A percentile compares a stretch with the other conserved stretches of the same genome.
phyloP scores from a whole-genome alignment of 106 monocot genomes.

The Platanthera zijinensis region DNA sequence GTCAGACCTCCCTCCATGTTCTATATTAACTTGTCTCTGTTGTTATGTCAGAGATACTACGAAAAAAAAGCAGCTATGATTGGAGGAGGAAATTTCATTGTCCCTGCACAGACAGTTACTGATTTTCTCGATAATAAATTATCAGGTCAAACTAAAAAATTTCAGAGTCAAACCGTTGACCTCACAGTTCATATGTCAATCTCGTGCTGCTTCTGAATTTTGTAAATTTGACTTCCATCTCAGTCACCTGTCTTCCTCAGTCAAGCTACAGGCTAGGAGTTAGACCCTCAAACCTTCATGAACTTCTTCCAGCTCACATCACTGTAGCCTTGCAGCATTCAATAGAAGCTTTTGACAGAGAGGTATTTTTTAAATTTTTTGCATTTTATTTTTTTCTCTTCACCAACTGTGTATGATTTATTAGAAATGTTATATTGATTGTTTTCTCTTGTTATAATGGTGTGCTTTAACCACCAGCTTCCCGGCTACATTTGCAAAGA shows the following conservation, averaged over 20 bases:
- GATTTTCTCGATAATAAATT: slow-evolving; percentile 85
- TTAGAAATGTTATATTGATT: not conserved
- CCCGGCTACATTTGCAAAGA: slow-evolving; percentile 85
- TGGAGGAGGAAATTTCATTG: slow-evolving; percentile 92
- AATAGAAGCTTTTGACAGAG: slow-evolving; percentile 61
- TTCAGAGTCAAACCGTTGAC: not conserved
- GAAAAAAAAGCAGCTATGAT: slow-evolving; percentile 83
- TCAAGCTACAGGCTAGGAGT: slow-evolving; percentile 96
- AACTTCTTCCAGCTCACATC: slow-evolving; percentile 59
- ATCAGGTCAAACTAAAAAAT: slow-evolving; percentile 36
- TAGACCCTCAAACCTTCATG: slow-evolving; percentile 68
- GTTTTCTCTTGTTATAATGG: not conserved
- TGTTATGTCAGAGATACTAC: slow-evolving; percentile 54
- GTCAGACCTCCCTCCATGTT: not conserved
- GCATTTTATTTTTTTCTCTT: not conserved
- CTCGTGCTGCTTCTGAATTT: not conserved
- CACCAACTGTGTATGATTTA: not conserved
- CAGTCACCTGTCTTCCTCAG: slow-evolving; percentile 62
- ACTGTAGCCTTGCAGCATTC: slow-evolving; percentile 76
- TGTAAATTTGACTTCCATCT: slow-evolving; percentile 7
- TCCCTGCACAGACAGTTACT: slow-evolving; percentile 83
- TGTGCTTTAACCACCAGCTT: slow-evolving; percentile 34
- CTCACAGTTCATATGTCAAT: not conserved
- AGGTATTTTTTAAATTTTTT: slow-evolving; percentile 35
- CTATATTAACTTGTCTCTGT: not conserved